Evolutionary conservation across 1,284 basidiomycete species (phyloP).

Genomic region (Porogramme epimiltina): DNA sequence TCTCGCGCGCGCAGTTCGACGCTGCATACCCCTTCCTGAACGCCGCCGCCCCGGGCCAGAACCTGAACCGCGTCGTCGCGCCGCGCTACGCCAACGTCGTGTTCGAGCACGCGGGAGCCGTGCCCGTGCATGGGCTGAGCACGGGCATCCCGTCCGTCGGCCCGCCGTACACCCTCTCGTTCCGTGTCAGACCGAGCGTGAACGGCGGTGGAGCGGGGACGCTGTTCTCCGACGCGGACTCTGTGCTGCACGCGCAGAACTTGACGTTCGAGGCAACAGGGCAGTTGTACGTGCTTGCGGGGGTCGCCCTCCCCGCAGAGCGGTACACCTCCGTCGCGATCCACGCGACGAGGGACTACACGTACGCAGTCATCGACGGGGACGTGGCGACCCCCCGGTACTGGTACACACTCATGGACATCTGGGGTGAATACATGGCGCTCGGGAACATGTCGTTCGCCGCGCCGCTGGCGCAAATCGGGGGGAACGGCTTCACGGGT

Average conservation of each 20-base stretch:
- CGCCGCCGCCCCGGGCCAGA: slow-evolving; percentile 32
- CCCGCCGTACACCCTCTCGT: slow-evolving; percentile 45
- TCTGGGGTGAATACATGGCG: slow-evolving; percentile 42
- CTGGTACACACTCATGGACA: slow-evolving; percentile 39
- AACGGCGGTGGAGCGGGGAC: slow-evolving; percentile 14
- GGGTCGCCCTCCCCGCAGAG: slow-evolving; percentile 31
- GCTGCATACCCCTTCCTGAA: slow-evolving; percentile 27
- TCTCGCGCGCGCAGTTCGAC: slow-evolving; percentile 29
- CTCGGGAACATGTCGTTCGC: slow-evolving; percentile 48
- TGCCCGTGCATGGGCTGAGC: slow-evolving; percentile 14
- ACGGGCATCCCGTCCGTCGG: slow-evolving; percentile 42
- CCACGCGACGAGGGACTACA: slow-evolving; percentile 39
- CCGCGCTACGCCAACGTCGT: slow-evolving; percentile 22
- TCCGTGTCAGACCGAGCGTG: slow-evolving; percentile 32
- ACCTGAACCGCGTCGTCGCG: slow-evolving; percentile 30
- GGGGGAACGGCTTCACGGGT: slow-evolving; percentile 33
- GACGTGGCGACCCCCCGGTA: slow-evolving; percentile 27
- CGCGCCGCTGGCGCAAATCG: slow-evolving; percentile 39
- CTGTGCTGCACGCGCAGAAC: slow-evolving; percentile 37
- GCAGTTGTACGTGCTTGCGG: slow-evolving; percentile 37
- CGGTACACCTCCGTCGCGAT: slow-evolving; percentile 38
- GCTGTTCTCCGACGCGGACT: slow-evolving; percentile 42
- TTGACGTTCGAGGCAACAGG: slow-evolving; percentile 42
- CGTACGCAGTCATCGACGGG: slow-evolving; percentile 36
- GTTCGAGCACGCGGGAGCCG: slow-evolving; percentile 18